A percentile compares a stretch with the other conserved stretches of the same genome.
Evolutionary conservation across 73 alveolate species (phyloP).

Genomic region (Paraurostyla sp.): DNA sequence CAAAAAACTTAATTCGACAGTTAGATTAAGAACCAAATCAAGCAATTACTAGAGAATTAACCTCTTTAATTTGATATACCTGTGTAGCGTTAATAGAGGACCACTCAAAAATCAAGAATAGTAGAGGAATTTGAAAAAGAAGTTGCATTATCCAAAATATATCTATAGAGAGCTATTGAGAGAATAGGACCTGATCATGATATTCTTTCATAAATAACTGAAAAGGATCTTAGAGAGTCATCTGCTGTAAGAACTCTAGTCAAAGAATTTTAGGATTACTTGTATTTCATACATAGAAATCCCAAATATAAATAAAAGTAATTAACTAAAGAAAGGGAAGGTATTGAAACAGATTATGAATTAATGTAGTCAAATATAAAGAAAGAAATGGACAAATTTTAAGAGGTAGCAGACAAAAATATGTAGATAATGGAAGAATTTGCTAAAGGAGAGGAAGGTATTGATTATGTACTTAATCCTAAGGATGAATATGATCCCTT

Average conservation of each 20-base stretch:
- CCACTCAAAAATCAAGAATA: not conserved
- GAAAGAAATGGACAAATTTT: not conserved
- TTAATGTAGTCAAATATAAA: not conserved
- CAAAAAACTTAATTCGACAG: not conserved
- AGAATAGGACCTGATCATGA: not conserved
- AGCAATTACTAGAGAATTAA: too few species aligned
- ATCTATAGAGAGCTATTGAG: not conserved
- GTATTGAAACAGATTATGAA: not conserved
- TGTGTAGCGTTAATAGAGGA: not conserved
- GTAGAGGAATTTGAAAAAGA: not conserved
- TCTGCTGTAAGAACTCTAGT: not conserved
- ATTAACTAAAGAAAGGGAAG: not conserved
- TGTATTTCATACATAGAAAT: not conserved
- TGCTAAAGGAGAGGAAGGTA: constrained; percentile 24
- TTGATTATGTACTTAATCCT: not conserved
- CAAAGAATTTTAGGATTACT: not conserved
- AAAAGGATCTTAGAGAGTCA: not conserved
- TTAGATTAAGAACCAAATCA: not conserved
- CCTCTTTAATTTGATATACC: too few species aligned
- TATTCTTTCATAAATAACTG: not conserved
- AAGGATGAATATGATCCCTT: not conserved
- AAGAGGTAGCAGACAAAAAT: not conserved
- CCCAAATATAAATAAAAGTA: not conserved
- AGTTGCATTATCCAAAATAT: not conserved
- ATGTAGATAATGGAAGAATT: not conserved